Evolutionary conservation across 768 basidiomycete genomes (phyloP), one percentile per base, ranked within the genome.

Genomic region (Suillus sp.): DNA sequence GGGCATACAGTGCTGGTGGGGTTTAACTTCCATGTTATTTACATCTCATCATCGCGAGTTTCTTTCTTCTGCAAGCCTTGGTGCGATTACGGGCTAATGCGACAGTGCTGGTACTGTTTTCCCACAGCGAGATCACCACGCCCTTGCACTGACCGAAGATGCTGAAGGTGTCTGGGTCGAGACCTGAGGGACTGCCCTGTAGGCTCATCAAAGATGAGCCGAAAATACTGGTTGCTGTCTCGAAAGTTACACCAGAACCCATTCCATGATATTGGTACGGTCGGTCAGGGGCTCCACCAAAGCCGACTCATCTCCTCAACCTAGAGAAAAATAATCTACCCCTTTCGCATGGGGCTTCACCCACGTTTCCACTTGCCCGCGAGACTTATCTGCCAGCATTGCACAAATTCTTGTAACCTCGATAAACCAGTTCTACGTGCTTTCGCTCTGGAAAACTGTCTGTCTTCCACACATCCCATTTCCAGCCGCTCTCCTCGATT

Each of bases 401-500:
- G 66, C 79, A 1, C 79, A 74, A 13, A 83, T 81, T 14, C 71
- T 87, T 32, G 70, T 91, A 27, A 84, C 63, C 76, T 83, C 42
- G 74, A 78, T 45, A 71, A 77, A 47, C 64, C 77, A 14, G 71
- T 86, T n/a, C 72, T 77, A 34, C 83, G 87, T 47, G 76, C 79
- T 5, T 82, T 91, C 68, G 82, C 83, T 14, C 68, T 91, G 55
- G 92, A 93, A 74, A 95, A 94, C 73, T 87, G 91, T 6, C 82
- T 89, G 50, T 84, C 86, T 43, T 75, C 84, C 7, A 71, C 75
- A 14, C 71, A 77, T 56, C 64, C 83, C 90, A 9, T 94, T 94
- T 78, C 92, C 92, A 0, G 79, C 88, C 0, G 89, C 89, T 22
- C 78, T 95, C 0, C 75, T 94, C 16, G 92, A 95, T 69, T 86